Base-by-base conservation (phyloP, 2,329 filamentous ascomycete species). In the Sporothrix protearum region DNA sequence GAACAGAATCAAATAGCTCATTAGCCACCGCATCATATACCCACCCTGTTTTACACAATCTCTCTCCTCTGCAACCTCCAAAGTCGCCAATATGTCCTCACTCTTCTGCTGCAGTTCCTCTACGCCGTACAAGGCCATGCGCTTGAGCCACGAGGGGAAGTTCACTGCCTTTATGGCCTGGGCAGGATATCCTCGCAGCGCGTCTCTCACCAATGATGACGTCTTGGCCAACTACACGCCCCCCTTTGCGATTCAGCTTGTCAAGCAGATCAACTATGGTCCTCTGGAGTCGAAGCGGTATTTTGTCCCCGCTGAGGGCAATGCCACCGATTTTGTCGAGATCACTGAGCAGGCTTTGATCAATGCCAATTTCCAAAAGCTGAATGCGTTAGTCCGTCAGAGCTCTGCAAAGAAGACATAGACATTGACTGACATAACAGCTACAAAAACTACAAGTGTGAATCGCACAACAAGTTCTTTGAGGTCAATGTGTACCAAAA, bases 401-500 rank as follows among this genome's bases (percentile, higher is more conserved):
- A 10, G 22, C 25, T 1, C 22, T 2, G 3, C 7, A 2, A 12
- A 53, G 12, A 39, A 39, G 9, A n/a, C 19, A 14, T 2, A 22
- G 9, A 2, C 49, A 47, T 5, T 10, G 19, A 14, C 36, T 63
- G 14, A 63, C 59, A 36, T 45, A 39, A 0, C 63, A 85, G 82
- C 6, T 84, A 80, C 76, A 85, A 85, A 77, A 85, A 85, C 74
- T 85, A 79, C 78, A 82, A 78, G 69, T 85, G 83, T 70, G 72
- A 69, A 0, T 33, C 1, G 1, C 82, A 85, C 73, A 79, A 84
- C 73, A 82, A 79, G 73, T 85, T 85, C 77, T 85, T 84, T 73
- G 83, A 85, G 73, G 30, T 83, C 39, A 85, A 85, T 74, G n/a
- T 85, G 0, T 85, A 85, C 73, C 78, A 85, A 76, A 84, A 83